Base-by-base conservation (phyloP, 2,329 filamentous ascomycete genomes). In the Aureobasidium melanogenum region DNA sequence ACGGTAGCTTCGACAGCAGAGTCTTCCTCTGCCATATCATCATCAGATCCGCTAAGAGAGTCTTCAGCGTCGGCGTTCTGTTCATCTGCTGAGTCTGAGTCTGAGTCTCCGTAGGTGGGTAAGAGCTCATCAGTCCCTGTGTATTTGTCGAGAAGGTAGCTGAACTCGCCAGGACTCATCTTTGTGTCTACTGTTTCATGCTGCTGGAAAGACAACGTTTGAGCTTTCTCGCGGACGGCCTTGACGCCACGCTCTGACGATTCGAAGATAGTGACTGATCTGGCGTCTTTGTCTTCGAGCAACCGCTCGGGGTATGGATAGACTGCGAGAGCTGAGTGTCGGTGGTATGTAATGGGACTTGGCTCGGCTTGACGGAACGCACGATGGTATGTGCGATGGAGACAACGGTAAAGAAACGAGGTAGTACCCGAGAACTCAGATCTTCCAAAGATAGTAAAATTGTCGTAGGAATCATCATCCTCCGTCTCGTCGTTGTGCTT, bases 21-120 rank as follows among this genome's bases (percentile, higher is more conserved):
- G 34, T 59, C 56, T 50, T 50, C 56, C n/a, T 59, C 56, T 7
- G 56, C 56, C 56, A 59, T 59, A 10, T 81, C 74, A 48, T 86
- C 79, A 71, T 51, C 77, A 47, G 54, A 46, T 6, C 41, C 54
- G 72, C 19, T 60, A 70, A 59, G 68, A 70, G 64, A 67, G 1
- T 44, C 69, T n/a, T 71, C 67, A 7, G 30, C 41, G 6, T 34
- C 43, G 9, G n/a, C 24, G 1, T 12, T 34, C 15, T n/a, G 10
- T 24, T 39, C 44, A 1, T 48, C 44, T 5, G 32, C 28, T 7
- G 28, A 30, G 19, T 48, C 55, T 34, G 41, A 32, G 15, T n/a
- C 54, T 38, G 12, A 26, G 5, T 73, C 75, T 1, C 83, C 82
- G 67, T 80, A 82, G 0, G 17, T 24, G 1, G 56, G 56, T 7